Base-by-base conservation (phyloP, 164 flowering plant species). In the Tinospora cordifolia region DNA sequence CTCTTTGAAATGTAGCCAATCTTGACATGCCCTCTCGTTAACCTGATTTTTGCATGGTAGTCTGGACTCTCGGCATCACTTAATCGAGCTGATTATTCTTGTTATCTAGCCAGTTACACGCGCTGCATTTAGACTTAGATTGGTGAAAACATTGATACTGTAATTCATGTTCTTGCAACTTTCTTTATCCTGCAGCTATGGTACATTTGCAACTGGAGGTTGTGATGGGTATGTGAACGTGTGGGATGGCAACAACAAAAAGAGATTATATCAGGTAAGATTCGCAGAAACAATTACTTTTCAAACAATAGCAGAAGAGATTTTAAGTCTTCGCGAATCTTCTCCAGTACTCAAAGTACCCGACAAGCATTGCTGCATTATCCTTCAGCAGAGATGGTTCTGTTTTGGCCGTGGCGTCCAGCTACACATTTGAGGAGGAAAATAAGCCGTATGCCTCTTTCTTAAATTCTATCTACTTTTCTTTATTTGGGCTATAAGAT, bases 241-340 rank as follows among this genome's bases (percentile, higher is more conserved):
- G 25, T 92, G 96, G 96, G 96, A 90, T 78, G 98, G 97, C n/a
- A 89, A 88, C 83, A 89, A 94, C 79, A 92, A 94, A 81, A 92
- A 94, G 85, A 83, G 98, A 78, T 78, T 92, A 44, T 92, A 95
- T 76, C 98, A 90, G 92, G 97, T 89, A 81, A 27, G 12, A n/a
- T 26, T 22, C 40, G 27, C 30, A 26, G 17, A 41, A 54, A 34
- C 91, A 19, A n/a, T 54, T 71, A 6, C n/a, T 38, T 30, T 66
- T 62, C 3, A 21, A 54, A 8, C 24, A 54, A 17, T 22, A 54
- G 59, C 2, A 54, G 8, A 19, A 54, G 59, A 17, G 59, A 54
- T 54, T 54, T 54, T 54, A 54, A 47, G 2, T 17, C 59, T 62
- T 21, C 69, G 9, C 9, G 40, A 39, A 65, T 66, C 36, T 15